Conservation (phyloP, 805 yeast species). For the Candida ipomoeae region DNA sequence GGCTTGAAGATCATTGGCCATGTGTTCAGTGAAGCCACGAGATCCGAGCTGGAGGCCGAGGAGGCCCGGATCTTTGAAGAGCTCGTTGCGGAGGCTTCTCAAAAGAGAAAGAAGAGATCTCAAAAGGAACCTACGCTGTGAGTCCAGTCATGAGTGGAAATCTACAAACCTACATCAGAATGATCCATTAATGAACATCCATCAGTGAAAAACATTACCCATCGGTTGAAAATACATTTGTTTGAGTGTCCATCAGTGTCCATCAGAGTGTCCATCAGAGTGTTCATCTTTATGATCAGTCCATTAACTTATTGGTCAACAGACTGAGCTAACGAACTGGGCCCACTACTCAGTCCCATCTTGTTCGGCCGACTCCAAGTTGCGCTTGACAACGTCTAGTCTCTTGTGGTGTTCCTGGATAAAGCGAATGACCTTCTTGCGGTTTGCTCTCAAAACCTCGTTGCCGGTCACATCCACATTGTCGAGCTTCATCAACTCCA, state of each 20-base stretch:
- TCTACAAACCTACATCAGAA: too few species aligned
- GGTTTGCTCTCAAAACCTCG: slow-evolving; percentile 47
- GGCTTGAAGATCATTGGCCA: slow-evolving; percentile 58
- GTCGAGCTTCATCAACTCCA: slow-evolving; percentile 63
- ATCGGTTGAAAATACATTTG: too few species aligned
- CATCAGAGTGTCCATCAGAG: too few species aligned
- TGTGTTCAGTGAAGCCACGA: slow-evolving; percentile 53
- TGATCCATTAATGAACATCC: too few species aligned
- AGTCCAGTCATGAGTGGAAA: too few species aligned
- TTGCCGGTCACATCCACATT: slow-evolving; percentile 53
- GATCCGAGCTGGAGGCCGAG: slow-evolving; percentile 67
- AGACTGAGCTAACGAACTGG: too few species aligned
- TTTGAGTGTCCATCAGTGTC: too few species aligned
- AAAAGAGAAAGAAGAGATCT: slow-evolving; percentile 36
- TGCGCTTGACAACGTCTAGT: slow-evolving; percentile 46
- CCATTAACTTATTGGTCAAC: too few species aligned
- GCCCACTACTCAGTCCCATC: too few species aligned
- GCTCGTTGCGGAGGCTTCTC: slow-evolving; percentile 48
- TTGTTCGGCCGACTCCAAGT: slow-evolving; percentile 5
- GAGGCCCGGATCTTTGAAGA: slow-evolving; percentile 79
- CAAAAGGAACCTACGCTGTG: background rate
- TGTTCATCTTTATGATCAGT: too few species aligned
- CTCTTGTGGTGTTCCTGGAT: slow-evolving; percentile 58
- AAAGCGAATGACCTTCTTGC: slow-evolving; percentile 56
- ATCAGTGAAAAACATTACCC: too few species aligned